Evolutionary conservation across 345 rosid species (phyloP).

Genomic region (Eucalyptus camaldulensis): DNA sequence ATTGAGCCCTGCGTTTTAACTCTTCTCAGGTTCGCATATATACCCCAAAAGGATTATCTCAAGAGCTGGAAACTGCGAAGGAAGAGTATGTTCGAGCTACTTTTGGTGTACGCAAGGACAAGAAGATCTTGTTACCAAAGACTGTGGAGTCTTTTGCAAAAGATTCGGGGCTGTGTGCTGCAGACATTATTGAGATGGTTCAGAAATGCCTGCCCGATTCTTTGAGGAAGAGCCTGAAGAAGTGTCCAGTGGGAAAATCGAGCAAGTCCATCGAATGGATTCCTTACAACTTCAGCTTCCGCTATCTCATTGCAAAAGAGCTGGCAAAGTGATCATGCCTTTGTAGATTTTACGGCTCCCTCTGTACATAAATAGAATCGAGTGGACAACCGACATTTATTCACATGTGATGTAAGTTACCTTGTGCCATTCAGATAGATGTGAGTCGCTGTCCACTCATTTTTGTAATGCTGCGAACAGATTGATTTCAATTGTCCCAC

Average conservation of each 20-base stretch:
- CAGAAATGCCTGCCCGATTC: constrained; percentile 56
- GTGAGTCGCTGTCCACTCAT: background rate
- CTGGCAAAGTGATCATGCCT: constrained; percentile 30
- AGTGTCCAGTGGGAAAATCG: constrained; percentile 43
- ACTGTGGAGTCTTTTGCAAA: constrained; percentile 61
- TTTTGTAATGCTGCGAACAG: background rate
- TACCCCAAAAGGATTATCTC: constrained; percentile 56
- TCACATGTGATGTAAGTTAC: background rate
- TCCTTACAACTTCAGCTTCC: constrained; percentile 74
- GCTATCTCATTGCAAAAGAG: constrained; percentile 83
- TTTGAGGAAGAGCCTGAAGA: constrained; percentile 32
- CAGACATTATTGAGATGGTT: constrained; percentile 56
- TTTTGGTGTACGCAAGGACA: constrained; percentile 55
- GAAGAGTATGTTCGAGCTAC: constrained; percentile 82
- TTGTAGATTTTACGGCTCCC: background rate
- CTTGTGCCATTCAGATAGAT: background rate
- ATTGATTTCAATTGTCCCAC: background rate
- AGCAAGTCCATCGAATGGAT: constrained; percentile 78
- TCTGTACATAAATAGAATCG: background rate
- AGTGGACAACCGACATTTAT: background rate
- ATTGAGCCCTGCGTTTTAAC: background rate
- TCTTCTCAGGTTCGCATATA: constrained; percentile 64
- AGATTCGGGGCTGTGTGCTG: constrained; percentile 47
- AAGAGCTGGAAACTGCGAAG: constrained; percentile 79
- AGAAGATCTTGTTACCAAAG: constrained; percentile 74